Base-by-base conservation (phyloP, 2,329 filamentous ascomycete species). In the Ceratocystis variospora region DNA sequence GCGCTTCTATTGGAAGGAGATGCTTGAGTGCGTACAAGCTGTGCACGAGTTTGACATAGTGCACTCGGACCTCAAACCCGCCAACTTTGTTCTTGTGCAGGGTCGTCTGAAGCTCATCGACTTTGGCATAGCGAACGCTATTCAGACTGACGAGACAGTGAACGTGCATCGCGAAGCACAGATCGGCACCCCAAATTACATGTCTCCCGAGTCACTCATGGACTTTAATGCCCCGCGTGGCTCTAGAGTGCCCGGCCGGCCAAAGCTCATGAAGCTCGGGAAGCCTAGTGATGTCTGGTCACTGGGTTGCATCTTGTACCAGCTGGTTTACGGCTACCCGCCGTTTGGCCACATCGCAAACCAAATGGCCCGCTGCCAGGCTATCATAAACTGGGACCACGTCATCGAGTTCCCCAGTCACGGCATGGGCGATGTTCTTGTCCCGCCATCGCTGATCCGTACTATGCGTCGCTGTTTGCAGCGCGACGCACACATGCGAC, bases 1-100 rank as follows among this genome's bases (percentile, higher is more conserved):
- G 12, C 88, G 94, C n/a, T 95, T 89, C 76, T 96, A 96, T 79
- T 99, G 94, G 94, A 94, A 96, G 75, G 94, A 99, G 77, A 99
- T 99, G 94, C 86, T 99, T 19, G 91, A 96, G 75, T 97, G 94
- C 73, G 85, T 99, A 5, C 84, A 89, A 70, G 85, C 93, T 0
- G 91, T 99, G 0, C 94, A 99, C 73, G 83, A 88, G 12, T 82
- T 87, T 74, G 91, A 96, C 73, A 92, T 99, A 69, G 94, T 99
- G 2, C 94, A 99, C 76, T 96, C 91, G 0, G 94, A 99, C 73
- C 80, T 99, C 46, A 99, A 99, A 76, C 94, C 94, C 0, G 92
- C 92, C 71, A 99, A 99, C 74, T 99, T 99, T 74, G 87, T 99
- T 28, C 81, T 97, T 22, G 91, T 96, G 19, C 86, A 91, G 73